Conservation (phyloP, 2,329 filamentous ascomycete species). For the Raffaelea ambrosiae region DNA sequence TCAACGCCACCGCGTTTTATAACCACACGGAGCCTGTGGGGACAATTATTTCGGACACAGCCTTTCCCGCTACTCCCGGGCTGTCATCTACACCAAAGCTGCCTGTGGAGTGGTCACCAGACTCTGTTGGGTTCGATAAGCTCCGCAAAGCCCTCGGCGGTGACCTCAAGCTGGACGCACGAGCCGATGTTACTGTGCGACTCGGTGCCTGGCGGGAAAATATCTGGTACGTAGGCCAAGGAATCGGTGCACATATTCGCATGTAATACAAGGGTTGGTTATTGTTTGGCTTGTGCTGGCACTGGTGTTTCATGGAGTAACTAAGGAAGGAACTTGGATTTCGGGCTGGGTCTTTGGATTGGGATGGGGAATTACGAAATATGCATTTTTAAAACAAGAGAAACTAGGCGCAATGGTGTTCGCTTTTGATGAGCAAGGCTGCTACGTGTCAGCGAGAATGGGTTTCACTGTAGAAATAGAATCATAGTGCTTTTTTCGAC, state of each 20-base stretch:
- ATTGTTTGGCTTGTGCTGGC: neutral
- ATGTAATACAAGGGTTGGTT: slow-evolving; percentile 22
- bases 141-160: slow-evolving; percentile 75
- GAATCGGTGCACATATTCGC: slow-evolving; percentile 59
- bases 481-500: too few species aligned
- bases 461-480: too few species aligned
- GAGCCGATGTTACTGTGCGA: slow-evolving; percentile 64
- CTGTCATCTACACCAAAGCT: slow-evolving; percentile 63
- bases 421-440: too few species aligned
- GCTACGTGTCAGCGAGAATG: too few species aligned
- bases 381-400: too few species aligned
- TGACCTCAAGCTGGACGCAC: slow-evolving; percentile 66
- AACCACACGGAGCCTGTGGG: slow-evolving; percentile 73
- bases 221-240: slow-evolving; percentile 61
- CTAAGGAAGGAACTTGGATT: too few species aligned
- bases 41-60: slow-evolving; percentile 62
- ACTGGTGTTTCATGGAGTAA: too few species aligned
- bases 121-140: slow-evolving; percentile 74
- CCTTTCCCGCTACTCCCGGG: slow-evolving; percentile 72
- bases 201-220: slow-evolving; percentile 67
- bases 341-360: too few species aligned
- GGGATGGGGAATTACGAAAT: too few species aligned
- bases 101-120: slow-evolving; percentile 73
- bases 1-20: slow-evolving; percentile 82
- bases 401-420: too few species aligned